Percentiles rank a stretch among this genome's conserved stretches.
Evolutionary conservation across 495 filamentous ascomycete genomes (phyloP).

Genomic region (Hyaloscypha finlandica): DNA sequence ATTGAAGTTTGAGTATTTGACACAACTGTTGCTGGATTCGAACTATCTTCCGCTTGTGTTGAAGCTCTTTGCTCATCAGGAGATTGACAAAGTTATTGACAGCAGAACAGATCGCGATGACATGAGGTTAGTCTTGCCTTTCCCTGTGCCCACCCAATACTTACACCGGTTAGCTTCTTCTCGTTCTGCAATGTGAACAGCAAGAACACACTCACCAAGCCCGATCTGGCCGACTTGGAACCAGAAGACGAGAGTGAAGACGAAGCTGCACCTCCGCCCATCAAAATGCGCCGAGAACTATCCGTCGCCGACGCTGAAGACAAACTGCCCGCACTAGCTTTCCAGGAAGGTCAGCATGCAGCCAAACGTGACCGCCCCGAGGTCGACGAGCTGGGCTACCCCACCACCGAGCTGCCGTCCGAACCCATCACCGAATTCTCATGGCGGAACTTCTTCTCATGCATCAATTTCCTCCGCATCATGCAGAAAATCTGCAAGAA

Average conservation of each 20-base stretch:
- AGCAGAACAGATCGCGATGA: slow-evolving; percentile 82
- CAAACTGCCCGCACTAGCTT: slow-evolving; percentile 38
- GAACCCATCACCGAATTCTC: slow-evolving; percentile 88
- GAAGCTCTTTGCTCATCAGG: slow-evolving; percentile 90
- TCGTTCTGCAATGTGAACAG: slow-evolving; percentile 66
- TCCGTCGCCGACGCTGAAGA: slow-evolving; percentile 24
- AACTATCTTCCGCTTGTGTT: slow-evolving; percentile 91
- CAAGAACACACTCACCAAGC: slow-evolving; percentile 17
- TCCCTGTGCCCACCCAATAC: neutral
- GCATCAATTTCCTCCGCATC: slow-evolving; percentile 90
- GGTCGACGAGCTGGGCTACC: slow-evolving; percentile 87
- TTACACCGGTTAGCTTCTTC: slow-evolving; percentile 67
- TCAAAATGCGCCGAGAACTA: slow-evolving; percentile 45
- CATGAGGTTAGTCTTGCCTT: slow-evolving; percentile 60
- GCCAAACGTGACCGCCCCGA: slow-evolving; percentile 59
- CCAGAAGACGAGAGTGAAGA: slow-evolving; percentile 50
- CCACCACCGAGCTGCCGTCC: slow-evolving; percentile 61
- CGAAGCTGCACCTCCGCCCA: slow-evolving; percentile 83
- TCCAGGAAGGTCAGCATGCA: slow-evolving; percentile 34
- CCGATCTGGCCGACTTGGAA: neutral
- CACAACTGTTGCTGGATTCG: slow-evolving; percentile 87
- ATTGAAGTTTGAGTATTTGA: slow-evolving; percentile 93
- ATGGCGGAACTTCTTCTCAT: slow-evolving; percentile 89
- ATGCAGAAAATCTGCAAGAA: slow-evolving; percentile 96
- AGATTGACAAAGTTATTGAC: slow-evolving; percentile 85